phyloP scores from a whole-genome alignment of 371 early-diverging fungal genomes.

The Rhizopus delemar region DNA sequence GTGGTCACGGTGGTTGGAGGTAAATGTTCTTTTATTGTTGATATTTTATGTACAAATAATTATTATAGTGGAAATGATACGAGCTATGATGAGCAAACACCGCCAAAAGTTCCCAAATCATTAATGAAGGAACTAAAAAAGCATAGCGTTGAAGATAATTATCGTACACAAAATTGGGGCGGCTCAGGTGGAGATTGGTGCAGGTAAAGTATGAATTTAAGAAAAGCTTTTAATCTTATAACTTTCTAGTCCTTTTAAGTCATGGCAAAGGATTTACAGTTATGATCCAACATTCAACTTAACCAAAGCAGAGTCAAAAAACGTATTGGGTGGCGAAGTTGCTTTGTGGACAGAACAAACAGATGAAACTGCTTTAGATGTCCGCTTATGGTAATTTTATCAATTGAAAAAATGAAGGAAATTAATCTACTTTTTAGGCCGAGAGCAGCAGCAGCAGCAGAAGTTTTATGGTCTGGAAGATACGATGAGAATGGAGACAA shows the following conservation, averaged over 20 bases:
- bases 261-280: conserved; percentile 77
- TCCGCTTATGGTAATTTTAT: conserved; percentile 56
- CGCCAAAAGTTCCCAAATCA: conserved; percentile 28
- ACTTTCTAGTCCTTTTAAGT: conserved; percentile 66
- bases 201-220: conserved; percentile 28
- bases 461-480: conserved; percentile 78
- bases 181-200: conserved; percentile 53
- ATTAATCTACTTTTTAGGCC: conserved; percentile 24
- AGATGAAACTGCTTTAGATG: conserved; percentile 66
- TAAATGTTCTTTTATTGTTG: conserved; percentile 10
- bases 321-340: conserved; percentile 52
- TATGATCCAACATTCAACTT: conserved; percentile 70
- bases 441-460: conserved; percentile 54
- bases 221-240: background rate
- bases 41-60: background rate
- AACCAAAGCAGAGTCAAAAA: conserved; percentile 52
- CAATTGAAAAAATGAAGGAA: too few species aligned
- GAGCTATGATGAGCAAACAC: conserved; percentile 41
- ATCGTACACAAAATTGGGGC: conserved; percentile 38
- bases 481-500: conserved; percentile 53
- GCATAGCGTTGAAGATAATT: conserved; percentile 26
- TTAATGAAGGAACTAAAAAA: conserved; percentile 26
- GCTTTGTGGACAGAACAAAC: conserved; percentile 78
- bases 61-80: conserved; percentile 38
- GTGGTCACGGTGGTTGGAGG: conserved; percentile 68